Evolutionary conservation across 164 flowering plant genomes (phyloP), one percentile per base, ranked within the genome.

Genomic region (Pachysandra terminalis): DNA sequence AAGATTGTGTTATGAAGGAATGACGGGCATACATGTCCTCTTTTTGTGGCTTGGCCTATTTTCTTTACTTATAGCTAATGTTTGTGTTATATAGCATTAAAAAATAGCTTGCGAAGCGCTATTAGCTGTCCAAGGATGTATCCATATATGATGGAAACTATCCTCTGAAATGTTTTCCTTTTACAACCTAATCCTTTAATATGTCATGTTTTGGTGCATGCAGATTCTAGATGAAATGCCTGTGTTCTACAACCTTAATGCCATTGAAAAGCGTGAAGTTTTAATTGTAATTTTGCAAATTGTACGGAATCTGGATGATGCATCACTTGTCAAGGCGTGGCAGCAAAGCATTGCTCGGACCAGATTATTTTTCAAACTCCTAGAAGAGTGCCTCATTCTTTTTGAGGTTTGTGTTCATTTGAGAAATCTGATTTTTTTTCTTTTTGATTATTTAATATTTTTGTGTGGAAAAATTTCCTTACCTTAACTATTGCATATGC

Each of bases 161-260:
- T 32, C 37, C 37, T 32, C 3, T 32, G 37, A 32, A 32, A 32
- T 32, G 5, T n/a, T 7, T 32, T 32, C 37, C 37, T 32, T 32
- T 32, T 32, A 7, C 37, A 32, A 32, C 37, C 37, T 66, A 26
- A 66, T 66, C 55, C 54, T 57, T 60, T 27, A 28, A 59, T 53
- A 54, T 40, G 16, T 8, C 67, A 26, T 19, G 26, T 61, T 71
- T 21, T 68, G 51, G 1, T 68, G 28, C 70, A 3, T 79, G 81
- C 96, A 96, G 99, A 93, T 96, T 66, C 84, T 96, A 25, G 98
- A 96, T 83, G 99, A 96, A 81, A 93, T 95, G 97, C 99, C 99
- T 56, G 97, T 95, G 56, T 95, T 90, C 78, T 95, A 95, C 83
- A 92, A 92, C 80, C 82, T 96, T 58, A 90, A 80, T 82, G 84